A percentile compares a stretch with the other conserved stretches of the same genome.
Evolutionary conservation across 106 monocot genomes (phyloP).

Genomic region (Dendrobium chrysotoxum): DNA sequence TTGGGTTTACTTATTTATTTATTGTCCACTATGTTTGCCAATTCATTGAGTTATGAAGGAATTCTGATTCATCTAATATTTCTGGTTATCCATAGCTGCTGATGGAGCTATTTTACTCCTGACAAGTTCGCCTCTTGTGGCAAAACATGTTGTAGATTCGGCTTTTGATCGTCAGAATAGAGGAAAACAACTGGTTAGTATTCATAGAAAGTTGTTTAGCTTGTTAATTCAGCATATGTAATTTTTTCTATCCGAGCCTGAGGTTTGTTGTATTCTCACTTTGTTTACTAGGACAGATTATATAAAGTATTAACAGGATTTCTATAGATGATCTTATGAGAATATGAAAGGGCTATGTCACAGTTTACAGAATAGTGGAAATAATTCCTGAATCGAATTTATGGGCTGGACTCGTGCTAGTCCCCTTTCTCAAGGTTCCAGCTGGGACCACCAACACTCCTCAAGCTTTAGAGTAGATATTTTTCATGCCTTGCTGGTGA

Average conservation of each 20-base stretch:
- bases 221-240: neutral
- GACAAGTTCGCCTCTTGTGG: constrained; percentile 37
- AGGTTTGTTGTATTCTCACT: neutral
- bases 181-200: constrained; percentile 77
- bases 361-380: too few relatives aligned
- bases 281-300: too few relatives aligned
- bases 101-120: constrained; percentile 72
- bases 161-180: constrained; percentile 52
- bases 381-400: too few relatives aligned
- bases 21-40: neutral
- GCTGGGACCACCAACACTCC: too few relatives aligned
- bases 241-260: neutral
- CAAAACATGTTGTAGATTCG: constrained; percentile 61
- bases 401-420: too few relatives aligned
- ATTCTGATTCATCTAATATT: neutral
- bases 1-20: neutral
- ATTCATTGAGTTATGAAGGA: neutral
- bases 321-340: too few relatives aligned
- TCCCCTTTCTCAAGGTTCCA: too few relatives aligned
- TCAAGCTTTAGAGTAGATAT: too few relatives aligned
- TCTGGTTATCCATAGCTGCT: constrained; percentile 27
- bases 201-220: too few relatives aligned
- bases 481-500: too few relatives aligned
- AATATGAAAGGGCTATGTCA: too few relatives aligned
- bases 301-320: too few relatives aligned